phyloP scores from a whole-genome alignment of 371 early-diverging fungal species.

The Phascolomyces articulosus region DNA sequence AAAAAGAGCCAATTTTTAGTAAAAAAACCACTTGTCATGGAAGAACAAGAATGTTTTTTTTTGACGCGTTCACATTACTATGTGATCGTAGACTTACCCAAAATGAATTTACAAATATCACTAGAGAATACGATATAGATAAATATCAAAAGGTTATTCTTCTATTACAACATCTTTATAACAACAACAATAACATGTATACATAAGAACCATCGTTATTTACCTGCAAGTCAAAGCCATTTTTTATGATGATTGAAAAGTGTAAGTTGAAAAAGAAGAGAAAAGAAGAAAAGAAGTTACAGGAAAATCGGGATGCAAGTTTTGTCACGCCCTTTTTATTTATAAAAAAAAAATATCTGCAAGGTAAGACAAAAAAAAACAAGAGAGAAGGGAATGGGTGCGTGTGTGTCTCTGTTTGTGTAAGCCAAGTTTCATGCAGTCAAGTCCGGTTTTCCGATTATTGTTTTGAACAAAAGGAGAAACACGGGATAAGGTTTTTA shows the following conservation, averaged over 20 bases:
- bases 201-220: too few relatives aligned
- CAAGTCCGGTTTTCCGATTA: neutral
- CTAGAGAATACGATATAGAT: neutral
- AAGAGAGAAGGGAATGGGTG: too few relatives aligned
- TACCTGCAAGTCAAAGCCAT: conserved; percentile 18
- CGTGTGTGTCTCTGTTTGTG: too few relatives aligned
- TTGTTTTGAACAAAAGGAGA: neutral
- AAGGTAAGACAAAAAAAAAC: too few relatives aligned
- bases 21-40: too few relatives aligned
- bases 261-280: neutral
- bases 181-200: too few relatives aligned
- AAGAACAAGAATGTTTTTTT: too few relatives aligned
- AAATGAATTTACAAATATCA: conserved; percentile 17
- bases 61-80: neutral
- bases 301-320: too few relatives aligned
- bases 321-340: too few relatives aligned
- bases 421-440: conserved; percentile 8
- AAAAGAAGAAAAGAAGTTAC: neutral
- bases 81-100: conserved; percentile 3
- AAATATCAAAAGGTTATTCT: neutral
- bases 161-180: too few relatives aligned
- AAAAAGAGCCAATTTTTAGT: neutral
- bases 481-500: neutral
- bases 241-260: neutral
- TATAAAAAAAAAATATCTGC: too few relatives aligned